Evolutionary conservation across 2,329 filamentous ascomycete genomes (phyloP).

Genomic region (Endoconidiophora laricicola): DNA sequence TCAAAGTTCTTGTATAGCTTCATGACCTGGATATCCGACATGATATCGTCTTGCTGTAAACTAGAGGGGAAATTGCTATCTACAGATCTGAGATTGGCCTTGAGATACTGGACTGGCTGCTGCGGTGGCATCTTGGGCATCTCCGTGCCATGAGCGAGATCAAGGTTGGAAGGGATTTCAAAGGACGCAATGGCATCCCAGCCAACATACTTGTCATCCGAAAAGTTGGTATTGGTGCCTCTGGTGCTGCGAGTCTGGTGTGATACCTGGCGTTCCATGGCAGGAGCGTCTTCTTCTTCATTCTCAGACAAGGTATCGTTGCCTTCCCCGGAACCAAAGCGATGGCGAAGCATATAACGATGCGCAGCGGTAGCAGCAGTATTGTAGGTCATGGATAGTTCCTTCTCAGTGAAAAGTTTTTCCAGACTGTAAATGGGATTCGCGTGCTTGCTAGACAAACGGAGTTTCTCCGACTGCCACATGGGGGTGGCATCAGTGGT

Average conservation of each 20-base stretch:
- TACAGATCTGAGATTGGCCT: constrained; percentile 35
- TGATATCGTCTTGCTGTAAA: constrained; percentile 34
- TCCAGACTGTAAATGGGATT: constrained; percentile 49
- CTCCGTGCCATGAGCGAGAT: constrained; percentile 37
- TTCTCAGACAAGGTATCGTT: constrained; percentile 37
- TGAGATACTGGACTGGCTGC: constrained; percentile 41
- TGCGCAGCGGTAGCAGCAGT: constrained; percentile 44
- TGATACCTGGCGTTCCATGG: constrained; percentile 47
- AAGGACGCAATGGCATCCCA: constrained; percentile 44
- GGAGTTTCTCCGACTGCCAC: constrained; percentile 45
- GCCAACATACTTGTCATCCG: constrained; percentile 41
- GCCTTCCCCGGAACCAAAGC: constrained; percentile 20
- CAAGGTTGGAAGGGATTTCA: constrained; percentile 40
- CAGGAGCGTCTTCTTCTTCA: constrained; percentile 33
- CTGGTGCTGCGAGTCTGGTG: constrained; percentile 48
- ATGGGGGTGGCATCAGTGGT: constrained; percentile 41
- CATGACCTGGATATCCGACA: constrained; percentile 41
- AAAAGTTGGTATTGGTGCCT: constrained; percentile 36
- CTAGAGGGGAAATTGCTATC: constrained; percentile 40
- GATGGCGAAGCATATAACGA: constrained; percentile 43
- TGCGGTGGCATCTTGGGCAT: constrained; percentile 40
- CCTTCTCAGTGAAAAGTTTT: constrained; percentile 55
- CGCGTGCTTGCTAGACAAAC: constrained; percentile 35
- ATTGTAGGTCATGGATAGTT: constrained; percentile 49
- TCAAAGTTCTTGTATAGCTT: constrained; percentile 41